Percentiles rank a stretch among this genome's conserved stretches.
Evolutionary conservation across 139 green algal species (phyloP).

Genomic region (Closterium sp.): DNA sequence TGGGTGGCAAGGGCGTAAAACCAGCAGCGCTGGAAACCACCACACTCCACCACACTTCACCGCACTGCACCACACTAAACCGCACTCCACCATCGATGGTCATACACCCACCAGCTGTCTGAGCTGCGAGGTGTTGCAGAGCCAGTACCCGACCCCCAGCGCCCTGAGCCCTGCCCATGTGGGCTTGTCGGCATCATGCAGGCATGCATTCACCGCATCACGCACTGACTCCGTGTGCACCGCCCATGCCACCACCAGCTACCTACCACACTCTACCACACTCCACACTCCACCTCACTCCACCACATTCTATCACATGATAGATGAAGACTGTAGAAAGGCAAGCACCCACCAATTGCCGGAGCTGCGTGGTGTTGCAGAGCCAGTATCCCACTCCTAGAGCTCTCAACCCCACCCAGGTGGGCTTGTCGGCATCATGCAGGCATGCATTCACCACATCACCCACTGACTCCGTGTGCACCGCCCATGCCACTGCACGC

Average conservation of each 20-base stretch:
- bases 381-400: slow-evolving; percentile 84
- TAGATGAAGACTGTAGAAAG: too few relatives aligned
- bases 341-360: slow-evolving; percentile 24
- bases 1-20: too few relatives aligned
- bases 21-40: too few relatives aligned
- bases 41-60: too few relatives aligned
- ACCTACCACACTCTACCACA: background rate
- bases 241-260: slow-evolving; percentile 25
- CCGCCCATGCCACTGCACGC: slow-evolving; percentile 37
- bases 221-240: slow-evolving; percentile 41
- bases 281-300: too few relatives aligned
- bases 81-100: too few relatives aligned
- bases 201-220: background rate
- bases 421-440: slow-evolving; percentile 26
- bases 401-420: slow-evolving; percentile 64
- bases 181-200: background rate
- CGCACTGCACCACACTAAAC: too few relatives aligned
- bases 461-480: slow-evolving; percentile 46
- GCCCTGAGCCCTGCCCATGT: slow-evolving; percentile 67
- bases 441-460: slow-evolving; percentile 22
- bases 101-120: slow-evolving; percentile 24
- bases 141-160: slow-evolving; percentile 80
- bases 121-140: slow-evolving; percentile 56
- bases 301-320: too few relatives aligned
- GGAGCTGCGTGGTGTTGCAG: slow-evolving; percentile 46